Evolutionary conservation across 441 rosid species (phyloP).

Genomic region (Erodium trifolium): DNA sequence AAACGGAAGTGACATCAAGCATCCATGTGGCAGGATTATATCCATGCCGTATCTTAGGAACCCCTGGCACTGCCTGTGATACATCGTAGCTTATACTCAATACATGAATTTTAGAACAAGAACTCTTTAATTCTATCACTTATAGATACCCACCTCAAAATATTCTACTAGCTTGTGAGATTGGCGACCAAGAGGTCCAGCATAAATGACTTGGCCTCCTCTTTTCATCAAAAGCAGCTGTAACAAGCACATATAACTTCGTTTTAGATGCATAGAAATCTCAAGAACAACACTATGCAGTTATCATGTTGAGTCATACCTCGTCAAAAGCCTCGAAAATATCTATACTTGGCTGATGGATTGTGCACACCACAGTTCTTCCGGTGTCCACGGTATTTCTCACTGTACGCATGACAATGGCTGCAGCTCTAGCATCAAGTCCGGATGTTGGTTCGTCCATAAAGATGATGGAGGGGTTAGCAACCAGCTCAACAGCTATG

Average conservation of each 20-base stretch:
- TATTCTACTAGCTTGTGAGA: conserved; percentile 4
- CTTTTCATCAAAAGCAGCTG: conserved; percentile 5
- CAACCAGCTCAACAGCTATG: conserved; percentile 71
- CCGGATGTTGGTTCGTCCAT: conserved; percentile 86
- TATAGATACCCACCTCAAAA: neutral
- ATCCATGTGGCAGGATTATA: conserved; percentile 91
- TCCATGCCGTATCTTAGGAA: conserved; percentile 58
- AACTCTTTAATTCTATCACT: too few relatives aligned
- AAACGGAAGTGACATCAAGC: conserved; percentile 52
- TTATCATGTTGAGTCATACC: neutral
- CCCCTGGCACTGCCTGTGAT: conserved; percentile 32
- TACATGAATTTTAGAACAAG: neutral
- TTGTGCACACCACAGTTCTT: conserved; percentile 53
- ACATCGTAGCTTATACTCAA: neutral
- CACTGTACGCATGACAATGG: conserved; percentile 73
- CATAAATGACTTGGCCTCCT: conserved; percentile 6
- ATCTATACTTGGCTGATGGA: conserved; percentile 46
- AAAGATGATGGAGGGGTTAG: conserved; percentile 70
- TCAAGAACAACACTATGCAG: neutral
- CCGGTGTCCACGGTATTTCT: conserved; percentile 41
- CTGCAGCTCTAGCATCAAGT: conserved; percentile 74
- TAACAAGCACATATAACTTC: neutral
- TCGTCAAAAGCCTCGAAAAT: conserved; percentile 27
- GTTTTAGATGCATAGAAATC: conserved; percentile 16
- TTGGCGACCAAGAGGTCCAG: conserved; percentile 4